phyloP scores from a whole-genome alignment of 2,329 filamentous ascomycete genomes.

The Monilinia laxa region DNA sequence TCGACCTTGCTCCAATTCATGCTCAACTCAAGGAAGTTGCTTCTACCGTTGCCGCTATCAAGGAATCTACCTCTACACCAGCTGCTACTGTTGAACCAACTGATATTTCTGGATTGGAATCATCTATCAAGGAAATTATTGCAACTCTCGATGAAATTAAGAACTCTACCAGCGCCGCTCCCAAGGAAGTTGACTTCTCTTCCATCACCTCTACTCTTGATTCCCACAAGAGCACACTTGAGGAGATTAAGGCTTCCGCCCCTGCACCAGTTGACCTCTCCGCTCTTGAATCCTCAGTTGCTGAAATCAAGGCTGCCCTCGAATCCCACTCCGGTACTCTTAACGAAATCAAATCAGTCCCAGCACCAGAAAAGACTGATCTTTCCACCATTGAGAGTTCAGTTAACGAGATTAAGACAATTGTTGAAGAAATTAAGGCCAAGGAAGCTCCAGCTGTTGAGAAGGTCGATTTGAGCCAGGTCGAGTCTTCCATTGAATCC shows the following conservation, averaged over 20 bases:
- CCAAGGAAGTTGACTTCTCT: slow-evolving; percentile 26
- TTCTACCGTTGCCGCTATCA: slow-evolving; percentile 21
- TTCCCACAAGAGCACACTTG: slow-evolving; percentile 26
- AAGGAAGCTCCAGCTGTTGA: slow-evolving; percentile 25
- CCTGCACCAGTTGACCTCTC: slow-evolving; percentile 27
- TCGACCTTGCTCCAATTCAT: slow-evolving; percentile 28
- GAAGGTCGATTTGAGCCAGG: slow-evolving; percentile 26
- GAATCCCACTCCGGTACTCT: slow-evolving; percentile 26
- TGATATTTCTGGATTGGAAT: slow-evolving; percentile 28
- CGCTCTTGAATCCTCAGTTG: slow-evolving; percentile 24
- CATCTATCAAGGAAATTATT: slow-evolving; percentile 29
- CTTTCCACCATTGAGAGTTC: slow-evolving; percentile 27
- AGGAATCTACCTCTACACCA: slow-evolving; percentile 23
- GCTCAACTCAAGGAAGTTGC: slow-evolving; percentile 28
- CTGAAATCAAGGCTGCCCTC: slow-evolving; percentile 18
- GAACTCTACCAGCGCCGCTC: neutral
- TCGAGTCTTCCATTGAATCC: slow-evolving; percentile 24
- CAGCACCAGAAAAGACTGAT: slow-evolving; percentile 27
- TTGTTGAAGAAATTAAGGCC: slow-evolving; percentile 29
- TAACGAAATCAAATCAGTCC: slow-evolving; percentile 26
- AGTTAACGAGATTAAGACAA: slow-evolving; percentile 21
- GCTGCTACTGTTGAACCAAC: slow-evolving; percentile 25
- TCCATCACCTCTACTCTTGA: slow-evolving; percentile 28
- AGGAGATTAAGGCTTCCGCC: slow-evolving; percentile 24
- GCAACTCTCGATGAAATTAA: slow-evolving; percentile 28